Base-by-base conservation (phyloP, 768 basidiomycete genomes). In the Boletus vermiculosoides region DNA sequence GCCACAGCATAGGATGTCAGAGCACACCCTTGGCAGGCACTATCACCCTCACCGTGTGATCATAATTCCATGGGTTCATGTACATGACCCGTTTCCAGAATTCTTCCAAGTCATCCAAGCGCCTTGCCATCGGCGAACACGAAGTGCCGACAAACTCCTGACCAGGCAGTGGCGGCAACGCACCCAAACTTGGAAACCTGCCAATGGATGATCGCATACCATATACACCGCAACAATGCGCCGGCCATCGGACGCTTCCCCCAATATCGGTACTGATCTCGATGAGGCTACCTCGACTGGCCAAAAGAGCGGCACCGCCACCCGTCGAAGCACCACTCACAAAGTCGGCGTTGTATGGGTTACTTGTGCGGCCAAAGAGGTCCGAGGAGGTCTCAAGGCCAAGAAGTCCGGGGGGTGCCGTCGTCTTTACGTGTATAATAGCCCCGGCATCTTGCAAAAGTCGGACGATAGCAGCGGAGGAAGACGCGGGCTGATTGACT, bases 211-310 rank as follows among this genome's bases (percentile, higher is more conserved):
- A 70, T 33, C 75, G 75, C 63, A 80, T 68, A 18, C 73, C 65
- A 57, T 80, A 81, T 20, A 81, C 45, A 4, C 81, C 82, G 61
- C 77, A 80, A 46, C 72, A 78, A 12, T 78, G 75, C 1, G 81
- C 74, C 1, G 82, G 82, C 51, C 79, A 74, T 46, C 82, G 73
- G 15, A 77, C 69, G 20, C 78, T 79, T 6, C 83, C 83, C 1
- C 80, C 81, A 18, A 82, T 64, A 57, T 83, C 82, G 6, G 80
- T 77, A 8, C 77, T 73, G 31, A 82, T 70, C 46, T 80, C 81
- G 55, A 83, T 65, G 20, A 75, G 66, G 23, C 71, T 69, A 10
- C 81, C 81, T 12, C 74, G 73, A 36, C 70, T 65, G 0, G 81
- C 81, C 4, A 83, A 63, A 20, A 83, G 71, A 9, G 82, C 80